These are phyloP conservation scores for Suillus clintonianus DNA, from an alignment of 768 basidiomycete genomes.

Conservation along the genomic window DNA sequence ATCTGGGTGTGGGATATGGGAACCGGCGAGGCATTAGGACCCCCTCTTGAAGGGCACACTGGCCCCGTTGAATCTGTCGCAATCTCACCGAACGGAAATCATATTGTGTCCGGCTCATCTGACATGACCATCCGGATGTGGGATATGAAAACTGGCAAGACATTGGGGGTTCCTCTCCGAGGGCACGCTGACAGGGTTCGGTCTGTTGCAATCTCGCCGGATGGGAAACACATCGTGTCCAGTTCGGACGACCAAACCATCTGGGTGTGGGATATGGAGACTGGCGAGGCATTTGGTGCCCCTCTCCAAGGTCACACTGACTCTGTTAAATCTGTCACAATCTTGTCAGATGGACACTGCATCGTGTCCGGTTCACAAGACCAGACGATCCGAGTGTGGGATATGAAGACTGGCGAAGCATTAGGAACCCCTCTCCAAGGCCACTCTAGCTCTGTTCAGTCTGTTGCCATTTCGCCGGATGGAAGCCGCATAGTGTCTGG, in stretches of 20 bases:
- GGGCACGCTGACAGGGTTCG: not conserved
- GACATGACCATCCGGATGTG: conserved; percentile 12
- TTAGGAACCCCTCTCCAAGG: not conserved
- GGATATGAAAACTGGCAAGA: conserved; percentile 16
- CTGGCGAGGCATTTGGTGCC: not conserved
- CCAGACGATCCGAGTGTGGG: conserved; percentile 2
- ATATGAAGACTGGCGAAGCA: not conserved
- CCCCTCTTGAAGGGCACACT: not conserved
- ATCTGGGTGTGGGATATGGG: not conserved
- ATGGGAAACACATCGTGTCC: not conserved
- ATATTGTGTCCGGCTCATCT: conserved; percentile 8
- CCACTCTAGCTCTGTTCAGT: not conserved
- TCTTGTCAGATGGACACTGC: not conserved
- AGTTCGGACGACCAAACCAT: not conserved
- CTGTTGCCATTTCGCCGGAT: conserved; percentile 5
- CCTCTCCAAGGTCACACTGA: not conserved
- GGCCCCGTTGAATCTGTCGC: not conserved
- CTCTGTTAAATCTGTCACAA: not conserved
- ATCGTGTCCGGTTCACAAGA: conserved; percentile 3
- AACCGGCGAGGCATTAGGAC: not conserved
- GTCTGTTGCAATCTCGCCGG: not conserved
- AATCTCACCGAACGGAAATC: not conserved
- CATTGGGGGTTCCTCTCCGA: conserved; percentile 15
- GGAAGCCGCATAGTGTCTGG: conserved; percentile 1
- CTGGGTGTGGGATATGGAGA: conserved; percentile 13